Conservation (phyloP, 345 rosid genomes). For the Eutrema japonicum region DNA sequence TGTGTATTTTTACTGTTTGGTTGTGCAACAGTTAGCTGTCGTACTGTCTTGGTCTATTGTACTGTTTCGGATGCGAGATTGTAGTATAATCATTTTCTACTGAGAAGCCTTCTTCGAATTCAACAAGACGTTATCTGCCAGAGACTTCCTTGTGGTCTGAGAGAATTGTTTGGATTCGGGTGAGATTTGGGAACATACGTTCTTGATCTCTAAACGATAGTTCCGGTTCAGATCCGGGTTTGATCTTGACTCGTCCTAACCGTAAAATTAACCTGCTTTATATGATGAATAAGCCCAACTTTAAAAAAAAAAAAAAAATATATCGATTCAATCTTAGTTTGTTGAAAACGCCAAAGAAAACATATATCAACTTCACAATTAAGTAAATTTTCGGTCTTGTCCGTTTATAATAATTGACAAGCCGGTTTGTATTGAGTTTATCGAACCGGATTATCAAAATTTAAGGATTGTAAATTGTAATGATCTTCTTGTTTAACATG, state of each 20-base stretch:
- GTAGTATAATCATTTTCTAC: conserved; percentile 36
- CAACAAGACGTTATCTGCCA: neutral
- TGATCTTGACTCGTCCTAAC: neutral
- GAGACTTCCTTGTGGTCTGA: conserved; percentile 10
- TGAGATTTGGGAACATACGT: neutral
- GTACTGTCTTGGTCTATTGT: conserved; percentile 21
- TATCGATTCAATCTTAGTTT: neutral
- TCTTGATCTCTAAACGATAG: neutral
- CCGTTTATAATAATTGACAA: neutral
- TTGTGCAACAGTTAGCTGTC: conserved; percentile 30
- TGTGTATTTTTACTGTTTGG: conserved; percentile 30
- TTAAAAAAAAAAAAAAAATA: no score
- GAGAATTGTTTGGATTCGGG: neutral
- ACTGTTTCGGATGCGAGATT: conserved; percentile 20
- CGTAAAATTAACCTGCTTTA: no score
- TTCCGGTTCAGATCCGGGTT: neutral
- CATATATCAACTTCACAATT: neutral
- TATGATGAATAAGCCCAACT: no score
- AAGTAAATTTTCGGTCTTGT: neutral
- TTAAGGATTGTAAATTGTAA: neutral
- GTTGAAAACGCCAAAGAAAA: neutral
- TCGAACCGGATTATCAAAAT: conserved; percentile 16
- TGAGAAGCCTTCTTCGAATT: conserved; percentile 30
- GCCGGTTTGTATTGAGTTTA: neutral
- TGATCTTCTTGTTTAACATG: neutral